These are phyloP conservation scores for Corrigiola litoralis DNA, from an alignment of 179 eudicot genomes.

Conservation along the genomic window DNA sequence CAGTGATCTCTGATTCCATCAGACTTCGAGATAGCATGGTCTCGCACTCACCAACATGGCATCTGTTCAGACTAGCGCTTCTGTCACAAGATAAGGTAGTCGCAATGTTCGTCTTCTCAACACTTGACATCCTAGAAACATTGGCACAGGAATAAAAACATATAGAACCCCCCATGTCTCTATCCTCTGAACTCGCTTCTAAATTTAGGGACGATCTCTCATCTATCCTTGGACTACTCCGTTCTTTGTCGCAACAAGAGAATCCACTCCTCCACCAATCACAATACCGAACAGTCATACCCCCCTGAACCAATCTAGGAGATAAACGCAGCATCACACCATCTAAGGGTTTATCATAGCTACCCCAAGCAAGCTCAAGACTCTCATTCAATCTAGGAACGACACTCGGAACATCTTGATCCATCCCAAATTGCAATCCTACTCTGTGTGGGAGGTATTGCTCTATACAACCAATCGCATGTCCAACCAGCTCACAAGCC, in stretches of 20 bases:
- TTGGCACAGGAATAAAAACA: background rate
- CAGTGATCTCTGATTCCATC: background rate
- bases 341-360: slow-evolving; percentile 4
- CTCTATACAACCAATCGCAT: slow-evolving; percentile 31
- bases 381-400: background rate
- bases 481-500: slow-evolving; percentile 30
- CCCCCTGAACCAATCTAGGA: slow-evolving; percentile 16
- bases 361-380: slow-evolving; percentile 13
- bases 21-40: background rate
- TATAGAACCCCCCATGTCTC: background rate
- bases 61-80: background rate
- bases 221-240: background rate
- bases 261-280: slow-evolving; percentile 29
- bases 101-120: background rate
- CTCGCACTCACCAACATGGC: background rate
- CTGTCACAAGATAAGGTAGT: background rate
- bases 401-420: slow-evolving; percentile 36
- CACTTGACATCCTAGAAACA: background rate
- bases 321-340: slow-evolving; percentile 24
- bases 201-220: background rate
- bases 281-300: slow-evolving; percentile 21
- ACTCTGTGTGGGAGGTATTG: slow-evolving; percentile 40
- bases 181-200: background rate
- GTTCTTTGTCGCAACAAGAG: background rate
- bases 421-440: slow-evolving; percentile 40